A percentile compares a stretch with the other conserved stretches of the same genome.
phyloP scores from a whole-genome alignment of 768 basidiomycete genomes.

The Neoboletus magnificus region DNA sequence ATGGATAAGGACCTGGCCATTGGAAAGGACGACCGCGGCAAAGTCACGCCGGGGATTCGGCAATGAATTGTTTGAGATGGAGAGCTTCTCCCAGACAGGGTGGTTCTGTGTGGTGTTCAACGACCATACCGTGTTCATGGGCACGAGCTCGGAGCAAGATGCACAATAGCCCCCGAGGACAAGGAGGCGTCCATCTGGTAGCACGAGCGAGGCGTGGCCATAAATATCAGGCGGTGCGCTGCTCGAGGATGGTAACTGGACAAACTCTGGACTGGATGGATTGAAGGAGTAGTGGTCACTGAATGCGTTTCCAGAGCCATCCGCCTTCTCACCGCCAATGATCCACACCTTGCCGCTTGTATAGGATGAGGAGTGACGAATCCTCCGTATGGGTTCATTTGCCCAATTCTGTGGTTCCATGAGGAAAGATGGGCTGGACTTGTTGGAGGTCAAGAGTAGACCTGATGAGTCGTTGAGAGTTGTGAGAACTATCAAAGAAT shows the following conservation, averaged over 20 bases:
- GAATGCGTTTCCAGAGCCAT: slow-evolving; percentile 66
- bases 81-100: slow-evolving; percentile 48
- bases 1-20: slow-evolving; percentile 64
- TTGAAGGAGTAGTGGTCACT: slow-evolving; percentile 64
- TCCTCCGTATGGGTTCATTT: slow-evolving; percentile 67
- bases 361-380: slow-evolving; percentile 66
- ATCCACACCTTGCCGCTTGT: slow-evolving; percentile 58
- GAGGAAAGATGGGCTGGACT: slow-evolving; percentile 42
- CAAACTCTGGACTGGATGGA: slow-evolving; percentile 49
- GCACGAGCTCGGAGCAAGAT: slow-evolving; percentile 45
- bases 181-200: slow-evolving; percentile 65
- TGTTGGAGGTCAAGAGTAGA: slow-evolving; percentile 45
- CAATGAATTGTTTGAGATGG: slow-evolving; percentile 38
- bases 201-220: slow-evolving; percentile 70
- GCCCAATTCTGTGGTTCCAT: slow-evolving; percentile 53
- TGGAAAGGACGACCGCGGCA: slow-evolving; percentile 47
- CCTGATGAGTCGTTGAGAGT: slow-evolving; percentile 60
- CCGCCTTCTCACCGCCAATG: slow-evolving; percentile 78
- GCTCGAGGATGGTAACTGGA: slow-evolving; percentile 44
- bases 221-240: slow-evolving; percentile 64
- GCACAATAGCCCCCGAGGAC: slow-evolving; percentile 71
- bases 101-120: slow-evolving; percentile 53
- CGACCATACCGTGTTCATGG: slow-evolving; percentile 59
- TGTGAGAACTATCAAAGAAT: slow-evolving; percentile 49
- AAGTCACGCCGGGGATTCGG: slow-evolving; percentile 65